Evolutionary conservation across 306 rosid species (phyloP).

Genomic region (Cucurbita ficifolia): DNA sequence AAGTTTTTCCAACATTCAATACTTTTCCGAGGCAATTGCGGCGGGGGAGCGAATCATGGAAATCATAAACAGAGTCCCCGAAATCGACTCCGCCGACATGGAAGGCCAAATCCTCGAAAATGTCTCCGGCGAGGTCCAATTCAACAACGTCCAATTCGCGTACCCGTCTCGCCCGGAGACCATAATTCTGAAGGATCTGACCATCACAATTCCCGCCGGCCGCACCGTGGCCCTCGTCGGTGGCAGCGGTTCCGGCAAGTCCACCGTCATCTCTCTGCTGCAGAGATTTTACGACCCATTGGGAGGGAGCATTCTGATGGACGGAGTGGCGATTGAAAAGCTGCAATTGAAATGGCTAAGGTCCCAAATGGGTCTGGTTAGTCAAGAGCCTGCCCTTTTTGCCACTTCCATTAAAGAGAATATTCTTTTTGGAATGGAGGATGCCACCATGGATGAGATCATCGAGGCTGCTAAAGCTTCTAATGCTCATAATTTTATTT

Average conservation of each 20-base stretch:
- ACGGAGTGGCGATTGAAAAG: constrained; percentile 45
- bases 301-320: constrained; percentile 49
- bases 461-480: constrained; percentile 63
- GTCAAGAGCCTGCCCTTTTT: constrained; percentile 87
- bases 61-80: constrained; percentile 59
- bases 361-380: constrained; percentile 83
- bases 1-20: constrained; percentile 68
- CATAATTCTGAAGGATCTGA: constrained; percentile 38
- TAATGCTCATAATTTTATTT: constrained; percentile 73
- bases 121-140: constrained; percentile 53
- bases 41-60: constrained; percentile 68
- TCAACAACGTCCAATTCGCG: constrained; percentile 35
- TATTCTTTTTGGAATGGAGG: constrained; percentile 73
- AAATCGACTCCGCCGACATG: constrained; percentile 67
- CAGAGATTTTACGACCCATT: constrained; percentile 81
- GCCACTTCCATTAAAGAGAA: constrained; percentile 74
- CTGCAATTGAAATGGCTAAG: constrained; percentile 74
- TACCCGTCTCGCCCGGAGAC: constrained; percentile 85
- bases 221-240: constrained; percentile 74
- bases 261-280: constrained; percentile 59
- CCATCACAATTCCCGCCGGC: constrained; percentile 54
- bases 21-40: constrained; percentile 59
- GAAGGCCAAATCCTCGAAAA: constrained; percentile 38
- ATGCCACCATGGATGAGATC: constrained; percentile 43
- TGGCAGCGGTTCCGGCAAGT: constrained; percentile 82